Evolutionary conservation across 805 yeast genomes (phyloP).

Genomic region (Lipomyces lipofer): DNA sequence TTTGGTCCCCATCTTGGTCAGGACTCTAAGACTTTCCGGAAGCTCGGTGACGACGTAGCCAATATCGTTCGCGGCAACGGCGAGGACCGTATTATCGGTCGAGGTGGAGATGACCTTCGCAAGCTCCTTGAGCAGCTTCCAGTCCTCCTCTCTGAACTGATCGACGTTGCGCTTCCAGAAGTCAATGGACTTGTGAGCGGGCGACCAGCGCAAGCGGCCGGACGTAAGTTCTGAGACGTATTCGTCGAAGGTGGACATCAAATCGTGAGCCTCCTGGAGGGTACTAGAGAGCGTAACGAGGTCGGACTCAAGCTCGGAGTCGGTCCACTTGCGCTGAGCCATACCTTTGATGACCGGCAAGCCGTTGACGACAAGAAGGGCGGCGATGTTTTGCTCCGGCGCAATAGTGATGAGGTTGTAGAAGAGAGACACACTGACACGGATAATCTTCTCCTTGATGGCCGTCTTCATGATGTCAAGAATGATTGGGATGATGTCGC

Average conservation of each 20-base stretch:
- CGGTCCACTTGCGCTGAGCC: conserved; percentile 89
- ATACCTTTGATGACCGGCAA: conserved; percentile 65
- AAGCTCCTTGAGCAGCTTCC: conserved; percentile 67
- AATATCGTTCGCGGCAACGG: conserved; percentile 69
- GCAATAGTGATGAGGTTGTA: conserved; percentile 40
- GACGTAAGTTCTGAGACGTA: conserved; percentile 81
- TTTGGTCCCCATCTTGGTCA: conserved; percentile 64
- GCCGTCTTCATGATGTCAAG: conserved; percentile 69
- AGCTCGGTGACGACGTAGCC: conserved; percentile 59
- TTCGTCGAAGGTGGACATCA: conserved; percentile 89
- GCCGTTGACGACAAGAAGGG: conserved; percentile 73
- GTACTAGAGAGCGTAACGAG: conserved; percentile 56
- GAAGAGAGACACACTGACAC: conserved; percentile 68
- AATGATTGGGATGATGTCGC: conserved; percentile 50
- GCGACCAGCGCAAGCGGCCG: conserved; percentile 79
- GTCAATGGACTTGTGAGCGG: conserved; percentile 83
- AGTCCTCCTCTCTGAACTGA: conserved; percentile 74
- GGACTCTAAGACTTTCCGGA: conserved; percentile 59
- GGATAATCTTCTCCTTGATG: conserved; percentile 86
- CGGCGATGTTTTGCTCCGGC: conserved; percentile 53
- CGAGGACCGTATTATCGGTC: conserved; percentile 42
- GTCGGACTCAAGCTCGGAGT: conserved; percentile 82
- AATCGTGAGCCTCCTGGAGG: conserved; percentile 71
- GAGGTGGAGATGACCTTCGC: conserved; percentile 42
- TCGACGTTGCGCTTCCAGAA: conserved; percentile 86